Percentiles rank a stretch among this genome's conserved stretches.
phyloP scores from a whole-genome alignment of 2,329 filamentous ascomycete species.

The Colletotrichum simmondsii region DNA sequence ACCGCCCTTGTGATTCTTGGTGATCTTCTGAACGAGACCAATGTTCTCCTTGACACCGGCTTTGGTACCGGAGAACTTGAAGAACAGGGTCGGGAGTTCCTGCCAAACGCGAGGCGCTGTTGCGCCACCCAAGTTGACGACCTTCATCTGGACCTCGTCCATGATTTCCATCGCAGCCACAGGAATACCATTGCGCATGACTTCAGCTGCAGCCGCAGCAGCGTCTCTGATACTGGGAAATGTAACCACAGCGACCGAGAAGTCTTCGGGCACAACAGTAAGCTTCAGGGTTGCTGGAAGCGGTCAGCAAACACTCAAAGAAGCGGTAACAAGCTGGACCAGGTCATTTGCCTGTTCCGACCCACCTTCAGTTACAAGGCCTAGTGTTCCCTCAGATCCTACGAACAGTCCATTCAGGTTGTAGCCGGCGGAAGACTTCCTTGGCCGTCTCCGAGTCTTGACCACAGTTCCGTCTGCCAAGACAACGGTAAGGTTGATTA shows the following conservation, averaged over 20 bases:
- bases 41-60: constrained; percentile 84
- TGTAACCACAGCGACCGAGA: constrained; percentile 81
- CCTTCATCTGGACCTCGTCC: constrained; percentile 88
- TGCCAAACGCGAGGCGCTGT: constrained; percentile 78
- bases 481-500: constrained; percentile 84
- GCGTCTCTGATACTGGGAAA: constrained; percentile 83
- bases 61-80: constrained; percentile 86
- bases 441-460: constrained; percentile 81
- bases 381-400: constrained; percentile 84
- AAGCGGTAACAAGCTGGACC: not conserved
- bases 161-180: constrained; percentile 86
- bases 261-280: constrained; percentile 79
- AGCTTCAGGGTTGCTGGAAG: constrained; percentile 78
- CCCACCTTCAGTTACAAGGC: constrained; percentile 78
- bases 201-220: constrained; percentile 76
- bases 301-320: not conserved
- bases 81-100: constrained; percentile 82
- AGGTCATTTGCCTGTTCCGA: not conserved
- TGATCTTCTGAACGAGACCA: constrained; percentile 73
- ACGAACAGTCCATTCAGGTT: constrained; percentile 85
- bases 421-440: constrained; percentile 85
- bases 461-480: constrained; percentile 82
- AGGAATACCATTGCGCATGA: constrained; percentile 80
- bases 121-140: constrained; percentile 79
- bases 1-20: constrained; percentile 71